phyloP scores from a whole-genome alignment of 306 rosid species.

The Ormosia semicastrata region DNA sequence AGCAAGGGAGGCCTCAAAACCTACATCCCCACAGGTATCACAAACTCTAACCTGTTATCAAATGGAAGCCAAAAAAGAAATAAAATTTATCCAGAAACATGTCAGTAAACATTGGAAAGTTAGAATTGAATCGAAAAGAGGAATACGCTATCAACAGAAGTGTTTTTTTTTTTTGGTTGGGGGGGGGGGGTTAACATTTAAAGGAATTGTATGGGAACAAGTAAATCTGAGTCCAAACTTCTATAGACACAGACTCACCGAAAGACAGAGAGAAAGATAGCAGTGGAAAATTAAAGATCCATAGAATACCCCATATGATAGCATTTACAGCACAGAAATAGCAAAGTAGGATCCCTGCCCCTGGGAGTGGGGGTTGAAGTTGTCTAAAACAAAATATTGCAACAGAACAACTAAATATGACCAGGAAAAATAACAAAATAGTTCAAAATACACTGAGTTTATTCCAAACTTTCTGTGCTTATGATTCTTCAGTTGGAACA shows the following conservation, averaged over 20 bases:
- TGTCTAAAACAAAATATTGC: not conserved
- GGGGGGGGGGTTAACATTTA: not conserved
- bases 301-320: too few relatives aligned
- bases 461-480: not conserved
- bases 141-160: too few relatives aligned
- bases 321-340: too few relatives aligned
- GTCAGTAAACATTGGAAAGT: not conserved
- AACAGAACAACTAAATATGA: not conserved
- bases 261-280: not conserved
- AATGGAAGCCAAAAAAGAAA: not conserved
- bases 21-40: constrained; percentile 40
- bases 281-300: not conserved
- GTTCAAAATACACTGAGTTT: not conserved
- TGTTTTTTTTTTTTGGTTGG: too few relatives aligned
- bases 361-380: too few relatives aligned
- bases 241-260: not conserved
- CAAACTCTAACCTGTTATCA: constrained; percentile 38
- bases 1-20: constrained; percentile 14
- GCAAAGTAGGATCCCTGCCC: too few relatives aligned
- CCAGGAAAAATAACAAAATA: not conserved
- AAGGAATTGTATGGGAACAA: not conserved
- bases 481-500: not conserved
- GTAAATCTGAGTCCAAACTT: not conserved
- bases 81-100: not conserved
- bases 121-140: not conserved